Base-by-base conservation (phyloP, 352 stramenopile genomes). In the Pythium monospermum region DNA sequence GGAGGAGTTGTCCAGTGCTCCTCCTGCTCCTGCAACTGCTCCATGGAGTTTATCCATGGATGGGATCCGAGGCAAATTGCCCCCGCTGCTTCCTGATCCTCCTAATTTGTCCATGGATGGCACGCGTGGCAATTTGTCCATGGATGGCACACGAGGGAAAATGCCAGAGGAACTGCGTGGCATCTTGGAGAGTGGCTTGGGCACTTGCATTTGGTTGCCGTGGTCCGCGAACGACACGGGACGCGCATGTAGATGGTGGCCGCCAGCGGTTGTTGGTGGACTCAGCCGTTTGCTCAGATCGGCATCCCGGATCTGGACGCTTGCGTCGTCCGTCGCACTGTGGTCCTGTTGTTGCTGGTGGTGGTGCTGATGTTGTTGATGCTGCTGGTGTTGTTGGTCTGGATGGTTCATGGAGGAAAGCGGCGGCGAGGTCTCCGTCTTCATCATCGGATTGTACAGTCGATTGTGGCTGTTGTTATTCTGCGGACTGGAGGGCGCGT, bases 111-210 rank as follows among this genome's bases (percentile, higher is more conserved):
- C 76, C 25, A 75, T 58, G 10, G 73, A 86, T 39, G 78, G 62
- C 21, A 80, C 62, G 19, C 59, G 66, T 4, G 77, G 57, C 37
- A 87, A 59, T 41, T 75, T 87, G 53, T 89, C 80, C 59, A 86
- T 80, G 15, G 75, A 88, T 25, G 79, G 63, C 44, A 87, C 76
- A 33, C 82, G 79, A 16, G 82, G 82, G 48, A 93, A 91, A 28
- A 88, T 90, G 10, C 79, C 79, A 12, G 79, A 90, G 27, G 77
- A 87, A 53, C 71, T 87, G 8, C 80, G 76, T 18, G 76, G 76
- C 70, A 88, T 87, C 63, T 91, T 91, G 66, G 66, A 83, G 44
- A 87, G 54, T 15, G 76, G 73, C 60, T 91, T 91, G 28, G 78
- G 77, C 28, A 80, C 76, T 57, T 85, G 73, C 22, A 85, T 84